These are phyloP conservation scores for Penicillium sumatraense DNA, from an alignment of 2,329 filamentous ascomycete genomes.

Conservation along the genomic window DNA sequence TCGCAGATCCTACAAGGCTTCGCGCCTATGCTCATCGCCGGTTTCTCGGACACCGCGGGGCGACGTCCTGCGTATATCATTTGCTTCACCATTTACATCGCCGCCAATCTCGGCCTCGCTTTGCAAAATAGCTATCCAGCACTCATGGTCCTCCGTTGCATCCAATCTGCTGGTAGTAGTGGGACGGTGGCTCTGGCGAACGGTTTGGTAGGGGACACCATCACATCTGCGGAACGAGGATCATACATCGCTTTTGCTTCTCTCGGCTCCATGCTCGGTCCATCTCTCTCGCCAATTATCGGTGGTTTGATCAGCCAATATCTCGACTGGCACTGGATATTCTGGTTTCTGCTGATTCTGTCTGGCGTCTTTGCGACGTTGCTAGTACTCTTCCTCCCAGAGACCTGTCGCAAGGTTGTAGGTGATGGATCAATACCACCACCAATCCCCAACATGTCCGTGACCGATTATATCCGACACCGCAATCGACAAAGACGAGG, in stretches of 20 bases:
- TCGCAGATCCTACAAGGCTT: constrained; percentile 32
- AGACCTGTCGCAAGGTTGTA: constrained; percentile 49
- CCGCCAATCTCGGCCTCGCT: constrained; percentile 64
- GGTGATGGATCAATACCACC: constrained; percentile 40
- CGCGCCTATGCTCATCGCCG: constrained; percentile 57
- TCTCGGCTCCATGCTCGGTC: constrained; percentile 57
- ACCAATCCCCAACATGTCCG: constrained; percentile 27
- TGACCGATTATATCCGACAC: constrained; percentile 27
- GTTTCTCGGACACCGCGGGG: constrained; percentile 64
- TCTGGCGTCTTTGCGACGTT: constrained; percentile 56
- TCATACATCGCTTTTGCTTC: constrained; percentile 39
- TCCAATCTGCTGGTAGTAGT: constrained; percentile 27
- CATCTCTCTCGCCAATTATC: constrained; percentile 61
- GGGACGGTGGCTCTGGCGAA: constrained; percentile 69
- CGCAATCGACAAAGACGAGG: constrained; percentile 24
- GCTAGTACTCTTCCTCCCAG: constrained; percentile 61
- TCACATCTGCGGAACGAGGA: constrained; percentile 68
- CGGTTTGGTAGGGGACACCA: constrained; percentile 60
- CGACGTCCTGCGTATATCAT: constrained; percentile 64
- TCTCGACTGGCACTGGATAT: constrained; percentile 66
- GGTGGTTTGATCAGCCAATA: constrained; percentile 69
- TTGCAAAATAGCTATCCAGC: constrained; percentile 60
- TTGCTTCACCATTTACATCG: constrained; percentile 54
- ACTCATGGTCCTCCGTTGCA: constrained; percentile 20
- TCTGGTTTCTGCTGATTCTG: constrained; percentile 69